Evolutionary conservation across 306 rosid species (phyloP).

Genomic region (Prosopis cineraria): DNA sequence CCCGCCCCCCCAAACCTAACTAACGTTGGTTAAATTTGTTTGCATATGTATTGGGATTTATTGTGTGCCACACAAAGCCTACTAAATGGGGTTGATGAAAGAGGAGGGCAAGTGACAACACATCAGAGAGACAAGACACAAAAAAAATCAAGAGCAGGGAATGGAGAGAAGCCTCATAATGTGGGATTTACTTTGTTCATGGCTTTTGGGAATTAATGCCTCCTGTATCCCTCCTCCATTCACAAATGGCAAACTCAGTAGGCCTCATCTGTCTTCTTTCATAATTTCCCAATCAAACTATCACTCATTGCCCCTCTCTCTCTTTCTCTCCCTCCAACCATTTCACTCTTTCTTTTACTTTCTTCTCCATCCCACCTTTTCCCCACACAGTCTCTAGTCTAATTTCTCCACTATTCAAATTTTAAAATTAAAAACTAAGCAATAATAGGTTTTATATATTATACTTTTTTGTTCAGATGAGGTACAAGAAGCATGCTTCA

Average conservation of each 20-base stretch:
- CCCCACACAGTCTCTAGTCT: too few relatives aligned
- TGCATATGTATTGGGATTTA: too few relatives aligned
- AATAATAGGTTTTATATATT: too few relatives aligned
- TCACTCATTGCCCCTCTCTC: background rate
- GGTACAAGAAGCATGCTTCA: too few relatives aligned
- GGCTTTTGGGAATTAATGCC: background rate
- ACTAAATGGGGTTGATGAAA: background rate
- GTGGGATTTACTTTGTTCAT: conserved; percentile 17
- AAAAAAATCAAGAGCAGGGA: conserved; percentile 8
- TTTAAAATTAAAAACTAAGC: background rate
- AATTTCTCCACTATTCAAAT: background rate
- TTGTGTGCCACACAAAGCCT: too few relatives aligned
- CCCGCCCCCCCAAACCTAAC: too few relatives aligned
- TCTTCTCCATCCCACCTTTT: background rate
- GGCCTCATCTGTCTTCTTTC: conserved; percentile 11
- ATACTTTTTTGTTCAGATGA: too few relatives aligned
- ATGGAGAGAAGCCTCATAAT: conserved; percentile 16
- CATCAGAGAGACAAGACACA: conserved; percentile 10
- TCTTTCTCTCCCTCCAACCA: background rate
- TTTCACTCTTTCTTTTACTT: background rate
- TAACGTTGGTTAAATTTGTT: too few relatives aligned
- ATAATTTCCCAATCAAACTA: background rate
- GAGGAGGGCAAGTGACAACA: background rate
- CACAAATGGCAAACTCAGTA: background rate
- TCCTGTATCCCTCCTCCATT: background rate